Conservation (phyloP, 108 stramenopile species). For the Cyclotella sp. region DNA sequence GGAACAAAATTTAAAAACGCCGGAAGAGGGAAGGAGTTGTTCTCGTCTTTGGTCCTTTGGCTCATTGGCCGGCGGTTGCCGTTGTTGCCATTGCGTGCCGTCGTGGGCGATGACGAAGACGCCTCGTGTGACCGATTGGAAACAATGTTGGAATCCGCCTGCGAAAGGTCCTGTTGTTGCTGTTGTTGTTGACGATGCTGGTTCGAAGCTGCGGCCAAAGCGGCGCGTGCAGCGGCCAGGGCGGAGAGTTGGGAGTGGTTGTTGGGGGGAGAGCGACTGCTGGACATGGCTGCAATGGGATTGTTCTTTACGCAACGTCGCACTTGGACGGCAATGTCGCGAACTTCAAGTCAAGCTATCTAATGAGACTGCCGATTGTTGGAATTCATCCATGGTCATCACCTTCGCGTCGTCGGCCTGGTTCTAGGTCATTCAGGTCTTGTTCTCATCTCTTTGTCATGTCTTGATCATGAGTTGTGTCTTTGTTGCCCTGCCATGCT, state of each 20-base stretch:
- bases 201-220: not conserved
- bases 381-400: too few relatives aligned
- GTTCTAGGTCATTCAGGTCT: too few relatives aligned
- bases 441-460: too few relatives aligned
- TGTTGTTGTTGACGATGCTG: not conserved
- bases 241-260: not conserved
- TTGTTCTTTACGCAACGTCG: too few relatives aligned
- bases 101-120: not conserved
- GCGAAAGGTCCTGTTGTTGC: conserved; percentile 3
- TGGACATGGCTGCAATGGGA: too few relatives aligned
- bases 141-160: conserved; percentile 26
- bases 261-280: too few relatives aligned
- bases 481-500: too few relatives aligned
- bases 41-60: not conserved
- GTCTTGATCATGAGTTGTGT: too few relatives aligned
- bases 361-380: too few relatives aligned
- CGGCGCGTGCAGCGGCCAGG: conserved; percentile 29
- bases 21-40: conserved; percentile 65
- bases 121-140: conserved; percentile 33
- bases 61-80: not conserved
- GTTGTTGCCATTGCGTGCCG: not conserved
- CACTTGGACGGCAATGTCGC: too few relatives aligned
- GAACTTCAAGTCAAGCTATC: too few relatives aligned
- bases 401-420: too few relatives aligned
- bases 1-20: conserved; percentile 77